phyloP scores from a whole-genome alignment of 768 basidiomycete species.

The Suillus fuscotomentosus region DNA sequence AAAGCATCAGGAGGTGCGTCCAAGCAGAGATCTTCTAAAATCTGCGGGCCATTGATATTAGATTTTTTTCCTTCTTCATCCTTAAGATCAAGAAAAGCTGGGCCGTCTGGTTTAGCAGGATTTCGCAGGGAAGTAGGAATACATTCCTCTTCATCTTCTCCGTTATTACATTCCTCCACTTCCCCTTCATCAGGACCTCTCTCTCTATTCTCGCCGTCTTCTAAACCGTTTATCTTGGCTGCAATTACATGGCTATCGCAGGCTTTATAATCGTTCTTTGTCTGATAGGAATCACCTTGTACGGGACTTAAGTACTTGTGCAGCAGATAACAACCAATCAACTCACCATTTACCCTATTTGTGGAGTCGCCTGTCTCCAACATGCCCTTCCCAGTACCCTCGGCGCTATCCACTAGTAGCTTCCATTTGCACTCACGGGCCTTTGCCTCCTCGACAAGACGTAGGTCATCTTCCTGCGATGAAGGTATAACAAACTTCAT shows the following conservation, averaged over 20 bases:
- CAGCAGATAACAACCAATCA: background rate
- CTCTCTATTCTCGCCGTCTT: background rate
- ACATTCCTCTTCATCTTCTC: background rate
- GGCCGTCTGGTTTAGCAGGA: background rate
- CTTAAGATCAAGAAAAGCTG: background rate
- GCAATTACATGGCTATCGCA: background rate
- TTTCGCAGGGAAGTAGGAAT: background rate
- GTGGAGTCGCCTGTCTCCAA: background rate
- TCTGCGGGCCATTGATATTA: background rate
- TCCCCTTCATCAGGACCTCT: background rate
- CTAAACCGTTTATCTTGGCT: no score
- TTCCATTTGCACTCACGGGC: background rate
- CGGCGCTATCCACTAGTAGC: background rate
- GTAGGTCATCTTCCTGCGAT: background rate
- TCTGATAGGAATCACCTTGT: background rate
- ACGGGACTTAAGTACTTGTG: background rate
- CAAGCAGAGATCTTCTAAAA: background rate
- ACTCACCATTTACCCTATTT: background rate
- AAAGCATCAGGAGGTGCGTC: background rate
- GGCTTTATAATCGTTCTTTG: background rate
- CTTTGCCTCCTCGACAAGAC: background rate
- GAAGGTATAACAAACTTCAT: background rate
- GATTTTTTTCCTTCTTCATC: background rate
- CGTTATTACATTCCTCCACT: background rate
- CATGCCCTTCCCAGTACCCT: background rate